These are phyloP conservation scores for Zygosaccharomyces bisporus DNA, from an alignment of 805 yeast species.

Conservation along the genomic window DNA sequence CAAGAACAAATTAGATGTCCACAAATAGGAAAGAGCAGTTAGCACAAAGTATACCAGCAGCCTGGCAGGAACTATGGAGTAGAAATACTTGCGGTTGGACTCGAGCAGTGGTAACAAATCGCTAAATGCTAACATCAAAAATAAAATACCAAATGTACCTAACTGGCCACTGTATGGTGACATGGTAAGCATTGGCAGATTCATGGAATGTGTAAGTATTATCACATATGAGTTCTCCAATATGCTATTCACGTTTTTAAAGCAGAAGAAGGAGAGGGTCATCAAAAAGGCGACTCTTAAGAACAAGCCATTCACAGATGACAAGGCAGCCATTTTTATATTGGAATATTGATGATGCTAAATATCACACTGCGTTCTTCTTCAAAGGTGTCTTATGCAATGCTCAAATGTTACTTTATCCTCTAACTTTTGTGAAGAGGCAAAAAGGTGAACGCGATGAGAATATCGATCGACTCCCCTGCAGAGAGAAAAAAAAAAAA, in stretches of 20 bases:
- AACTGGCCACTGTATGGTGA: constrained; percentile 41
- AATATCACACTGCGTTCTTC: too few species aligned
- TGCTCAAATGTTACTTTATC: background rate
- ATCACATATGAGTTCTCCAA: constrained; percentile 45
- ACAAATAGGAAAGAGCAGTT: constrained; percentile 48
- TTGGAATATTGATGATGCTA: too few species aligned
- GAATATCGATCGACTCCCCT: background rate
- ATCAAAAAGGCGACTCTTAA: constrained; percentile 45
- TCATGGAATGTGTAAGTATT: constrained; percentile 60
- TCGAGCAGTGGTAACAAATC: constrained; percentile 60
- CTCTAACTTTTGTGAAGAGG: background rate
- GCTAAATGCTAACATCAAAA: constrained; percentile 43
- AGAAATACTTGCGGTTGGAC: constrained; percentile 47
- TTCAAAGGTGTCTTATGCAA: too few species aligned
- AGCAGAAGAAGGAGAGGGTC: constrained; percentile 43
- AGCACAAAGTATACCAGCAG: constrained; percentile 47
- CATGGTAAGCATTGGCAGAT: constrained; percentile 38
- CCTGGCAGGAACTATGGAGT: constrained; percentile 57
- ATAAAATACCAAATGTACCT: constrained; percentile 48
- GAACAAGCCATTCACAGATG: constrained; percentile 48
- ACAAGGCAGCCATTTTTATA: constrained; percentile 50
- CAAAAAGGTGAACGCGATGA: constrained; percentile 1
- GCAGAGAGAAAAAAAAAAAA: too few species aligned
- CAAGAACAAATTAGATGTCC: constrained; percentile 41
- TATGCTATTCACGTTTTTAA: constrained; percentile 46